Evolutionary conservation across 805 yeast genomes (phyloP).

Genomic region (Zygosaccharomyces bailii): DNA sequence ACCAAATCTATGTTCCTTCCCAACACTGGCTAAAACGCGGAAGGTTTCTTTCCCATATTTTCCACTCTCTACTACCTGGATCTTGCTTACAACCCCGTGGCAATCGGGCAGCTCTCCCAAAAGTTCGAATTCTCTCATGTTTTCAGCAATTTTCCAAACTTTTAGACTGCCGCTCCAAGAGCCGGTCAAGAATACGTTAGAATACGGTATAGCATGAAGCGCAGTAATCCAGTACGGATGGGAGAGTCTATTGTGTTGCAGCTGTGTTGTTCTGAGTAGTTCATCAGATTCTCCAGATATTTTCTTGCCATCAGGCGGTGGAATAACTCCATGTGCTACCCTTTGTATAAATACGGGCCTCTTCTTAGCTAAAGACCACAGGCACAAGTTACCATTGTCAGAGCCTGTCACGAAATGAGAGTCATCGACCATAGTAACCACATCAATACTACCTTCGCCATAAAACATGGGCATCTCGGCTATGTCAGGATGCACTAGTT

Average conservation of each 20-base stretch:
- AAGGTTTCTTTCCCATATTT: conserved; percentile 50
- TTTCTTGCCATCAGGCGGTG: conserved; percentile 46
- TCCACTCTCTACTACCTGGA: conserved; percentile 53
- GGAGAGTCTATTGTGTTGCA: conserved; percentile 50
- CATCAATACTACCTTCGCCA: conserved; percentile 86
- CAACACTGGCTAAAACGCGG: conserved; percentile 60
- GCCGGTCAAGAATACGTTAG: conserved; percentile 81
- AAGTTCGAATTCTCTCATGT: conserved; percentile 55
- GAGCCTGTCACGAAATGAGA: conserved; percentile 91
- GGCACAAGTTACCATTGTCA: conserved; percentile 84
- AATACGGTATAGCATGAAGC: conserved; percentile 75
- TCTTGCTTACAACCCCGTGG: conserved; percentile 66
- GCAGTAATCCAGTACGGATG: conserved; percentile 87
- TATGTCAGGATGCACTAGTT: conserved; percentile 29
- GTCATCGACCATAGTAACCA: conserved; percentile 88
- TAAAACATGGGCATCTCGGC: conserved; percentile 42
- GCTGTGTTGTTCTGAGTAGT: conserved; percentile 41
- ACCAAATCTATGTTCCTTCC: conserved; percentile 86
- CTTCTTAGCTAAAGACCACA: conserved; percentile 90
- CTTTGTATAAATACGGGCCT: conserved; percentile 72
- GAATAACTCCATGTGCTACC: conserved; percentile 71
- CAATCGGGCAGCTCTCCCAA: conserved; percentile 57
- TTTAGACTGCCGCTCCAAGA: conserved; percentile 78
- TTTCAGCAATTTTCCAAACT: conserved; percentile 73
- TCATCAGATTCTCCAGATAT: conserved; percentile 50